Evolutionary conservation across 2,329 filamentous ascomycete genomes (phyloP).

Genomic region (Hysterium pulicare): DNA sequence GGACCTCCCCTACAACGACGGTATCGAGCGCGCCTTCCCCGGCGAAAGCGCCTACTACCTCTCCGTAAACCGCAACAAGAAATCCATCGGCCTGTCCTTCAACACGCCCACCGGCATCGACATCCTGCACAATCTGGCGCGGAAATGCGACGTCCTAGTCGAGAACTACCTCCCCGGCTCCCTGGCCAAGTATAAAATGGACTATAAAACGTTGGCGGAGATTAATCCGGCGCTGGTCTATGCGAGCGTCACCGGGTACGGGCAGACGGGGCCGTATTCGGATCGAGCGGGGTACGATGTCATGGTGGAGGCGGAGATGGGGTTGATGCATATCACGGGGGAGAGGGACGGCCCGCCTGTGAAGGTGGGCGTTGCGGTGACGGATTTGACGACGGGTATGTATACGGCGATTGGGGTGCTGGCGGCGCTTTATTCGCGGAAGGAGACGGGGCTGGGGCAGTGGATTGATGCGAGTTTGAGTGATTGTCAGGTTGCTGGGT

Average conservation of each 20-base stretch:
- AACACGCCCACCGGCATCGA: slow-evolving; percentile 76
- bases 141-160: slow-evolving; percentile 84
- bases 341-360: slow-evolving; percentile 82
- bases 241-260: slow-evolving; percentile 93
- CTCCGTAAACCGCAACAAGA: slow-evolving; percentile 94
- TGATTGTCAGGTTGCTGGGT: slow-evolving; percentile 88
- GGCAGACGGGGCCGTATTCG: slow-evolving; percentile 86
- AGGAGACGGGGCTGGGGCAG: slow-evolving; percentile 74
- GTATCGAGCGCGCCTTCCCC: slow-evolving; percentile 58
- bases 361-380: slow-evolving; percentile 97
- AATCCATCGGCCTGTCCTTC: slow-evolving; percentile 87
- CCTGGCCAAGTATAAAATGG: slow-evolving; percentile 83
- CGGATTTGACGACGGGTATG: slow-evolving; percentile 88
- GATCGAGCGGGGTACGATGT: slow-evolving; percentile 93
- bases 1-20: slow-evolving; percentile 72
- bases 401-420: slow-evolving; percentile 95
- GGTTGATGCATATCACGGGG: slow-evolving; percentile 97
- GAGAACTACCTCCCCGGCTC: slow-evolving; percentile 93
- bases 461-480: slow-evolving; percentile 88
- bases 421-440: slow-evolving; percentile 78
- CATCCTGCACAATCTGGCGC: slow-evolving; percentile 78
- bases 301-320: slow-evolving; percentile 98
- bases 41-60: slow-evolving; percentile 97
- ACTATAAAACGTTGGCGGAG: slow-evolving; percentile 72
- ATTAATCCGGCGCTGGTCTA: slow-evolving; percentile 88